A percentile compares a stretch with the other conserved stretches of the same genome.
These are phyloP conservation scores for Groenewaldozyma auringiensis DNA, from an alignment of 1,139 yeast species.

Conservation along the genomic window DNA sequence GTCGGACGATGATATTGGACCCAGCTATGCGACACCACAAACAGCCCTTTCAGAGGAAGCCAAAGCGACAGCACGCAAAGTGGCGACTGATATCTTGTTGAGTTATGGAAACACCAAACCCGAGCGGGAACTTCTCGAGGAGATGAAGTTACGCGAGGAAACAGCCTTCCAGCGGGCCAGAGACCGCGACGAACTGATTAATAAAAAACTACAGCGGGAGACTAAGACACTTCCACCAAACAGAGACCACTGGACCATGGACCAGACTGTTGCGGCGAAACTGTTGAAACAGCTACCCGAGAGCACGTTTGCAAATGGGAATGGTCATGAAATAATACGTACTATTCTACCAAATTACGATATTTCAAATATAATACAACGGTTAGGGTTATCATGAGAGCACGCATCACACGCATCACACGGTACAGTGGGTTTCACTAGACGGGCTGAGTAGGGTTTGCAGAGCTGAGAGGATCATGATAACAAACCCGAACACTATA, in stretches of 20 bases:
- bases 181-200: not conserved
- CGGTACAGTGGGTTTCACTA: conserved; percentile 39
- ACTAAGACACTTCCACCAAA: not conserved
- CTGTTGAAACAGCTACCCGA: not conserved
- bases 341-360: not conserved
- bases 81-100: not conserved
- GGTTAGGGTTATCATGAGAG: not conserved
- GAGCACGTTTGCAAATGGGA: not conserved
- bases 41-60: not conserved
- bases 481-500: conserved; percentile 60
- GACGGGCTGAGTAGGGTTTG: conserved; percentile 59
- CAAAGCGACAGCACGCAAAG: not conserved
- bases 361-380: not conserved
- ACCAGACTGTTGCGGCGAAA: conserved; percentile 4
- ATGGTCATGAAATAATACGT: not conserved
- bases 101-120: not conserved
- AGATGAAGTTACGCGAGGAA: not conserved
- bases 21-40: not conserved
- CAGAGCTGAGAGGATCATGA: conserved; percentile 70
- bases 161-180: not conserved
- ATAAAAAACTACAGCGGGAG: not conserved
- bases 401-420: conserved; percentile 11
- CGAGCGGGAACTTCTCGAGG: not conserved
- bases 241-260: conserved; percentile 3
- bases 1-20: not conserved